Percentiles rank a stretch among this genome's conserved stretches.
phyloP scores from a whole-genome alignment of 208 protist species.

The Dictyostelium gargantuum region DNA sequence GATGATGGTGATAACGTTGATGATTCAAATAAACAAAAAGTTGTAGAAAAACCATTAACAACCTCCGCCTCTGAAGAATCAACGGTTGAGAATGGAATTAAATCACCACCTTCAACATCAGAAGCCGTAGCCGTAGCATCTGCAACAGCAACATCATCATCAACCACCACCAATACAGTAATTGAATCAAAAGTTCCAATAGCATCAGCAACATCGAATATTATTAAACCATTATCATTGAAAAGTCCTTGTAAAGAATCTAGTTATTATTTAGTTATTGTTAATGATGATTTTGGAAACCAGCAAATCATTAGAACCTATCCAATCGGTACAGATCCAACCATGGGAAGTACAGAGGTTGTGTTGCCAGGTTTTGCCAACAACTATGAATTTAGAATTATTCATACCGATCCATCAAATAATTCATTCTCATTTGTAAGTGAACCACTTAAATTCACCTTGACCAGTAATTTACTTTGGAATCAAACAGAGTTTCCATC shows the following conservation, averaged over 20 bases:
- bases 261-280: slow-evolving; percentile 21
- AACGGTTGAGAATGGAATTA: too few species aligned
- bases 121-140: background rate
- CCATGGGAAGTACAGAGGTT: background rate
- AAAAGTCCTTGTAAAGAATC: background rate
- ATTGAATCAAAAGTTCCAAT: background rate
- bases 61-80: background rate
- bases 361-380: slow-evolving; percentile 8
- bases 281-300: background rate
- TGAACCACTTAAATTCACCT: background rate
- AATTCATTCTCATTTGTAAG: background rate
- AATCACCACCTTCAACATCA: background rate
- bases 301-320: background rate
- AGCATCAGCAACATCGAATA: background rate
- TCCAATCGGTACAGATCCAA: background rate
- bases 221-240: background rate
- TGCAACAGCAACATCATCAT: background rate
- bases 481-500: slow-evolving; percentile 24
- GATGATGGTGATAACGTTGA: background rate
- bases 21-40: background rate
- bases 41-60: background rate
- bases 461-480: background rate
- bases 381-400: background rate
- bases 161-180: background rate
- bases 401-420: background rate